Percentiles rank a stretch among this genome's conserved stretches.
Conservation (phyloP, 495 filamentous ascomycete species). For the Cladorrhinum samala region DNA sequence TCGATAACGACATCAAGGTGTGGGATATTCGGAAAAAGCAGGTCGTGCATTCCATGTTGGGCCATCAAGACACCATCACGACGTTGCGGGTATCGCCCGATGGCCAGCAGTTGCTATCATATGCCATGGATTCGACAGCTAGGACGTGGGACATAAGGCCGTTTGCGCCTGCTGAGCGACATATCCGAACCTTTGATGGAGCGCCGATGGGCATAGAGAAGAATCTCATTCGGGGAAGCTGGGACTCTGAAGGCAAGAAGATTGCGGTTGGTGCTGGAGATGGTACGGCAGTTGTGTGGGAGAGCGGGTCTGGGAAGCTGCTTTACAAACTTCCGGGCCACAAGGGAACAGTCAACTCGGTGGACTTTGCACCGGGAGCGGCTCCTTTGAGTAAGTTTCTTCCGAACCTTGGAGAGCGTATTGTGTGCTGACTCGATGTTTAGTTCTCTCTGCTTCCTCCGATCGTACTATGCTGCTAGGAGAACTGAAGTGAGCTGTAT, state of each 20-base stretch:
- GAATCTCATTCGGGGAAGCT: slow-evolving; percentile 86
- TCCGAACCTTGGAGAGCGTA: not conserved
- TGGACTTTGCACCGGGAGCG: slow-evolving; percentile 73
- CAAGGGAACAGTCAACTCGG: slow-evolving; percentile 92
- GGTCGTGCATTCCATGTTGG: slow-evolving; percentile 77
- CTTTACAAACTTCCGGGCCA: slow-evolving; percentile 94
- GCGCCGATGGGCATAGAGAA: slow-evolving; percentile 82
- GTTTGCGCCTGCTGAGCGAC: slow-evolving; percentile 81
- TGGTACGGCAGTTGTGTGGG: slow-evolving; percentile 87
- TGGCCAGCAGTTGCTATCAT: slow-evolving; percentile 81
- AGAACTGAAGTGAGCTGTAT: slow-evolving; percentile 59
- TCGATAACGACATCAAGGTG: slow-evolving; percentile 95
- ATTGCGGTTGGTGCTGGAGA: slow-evolving; percentile 89
- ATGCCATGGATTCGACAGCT: slow-evolving; percentile 88
- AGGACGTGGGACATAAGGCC: slow-evolving; percentile 95
- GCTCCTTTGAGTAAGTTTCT: slow-evolving; percentile 80
- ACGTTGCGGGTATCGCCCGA: slow-evolving; percentile 87
- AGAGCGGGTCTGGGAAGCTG: slow-evolving; percentile 71
- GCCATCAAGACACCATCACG: slow-evolving; percentile 88
- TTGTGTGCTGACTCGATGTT: slow-evolving; percentile 25
- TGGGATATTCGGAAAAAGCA: slow-evolving; percentile 94
- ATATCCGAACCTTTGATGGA: slow-evolving; percentile 80
- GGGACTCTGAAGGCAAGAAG: slow-evolving; percentile 79
- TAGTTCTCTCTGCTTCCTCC: slow-evolving; percentile 81
- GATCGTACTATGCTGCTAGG: slow-evolving; percentile 74